Base-by-base conservation (phyloP, 306 rosid genomes). In the Hippophae tibetana region DNA sequence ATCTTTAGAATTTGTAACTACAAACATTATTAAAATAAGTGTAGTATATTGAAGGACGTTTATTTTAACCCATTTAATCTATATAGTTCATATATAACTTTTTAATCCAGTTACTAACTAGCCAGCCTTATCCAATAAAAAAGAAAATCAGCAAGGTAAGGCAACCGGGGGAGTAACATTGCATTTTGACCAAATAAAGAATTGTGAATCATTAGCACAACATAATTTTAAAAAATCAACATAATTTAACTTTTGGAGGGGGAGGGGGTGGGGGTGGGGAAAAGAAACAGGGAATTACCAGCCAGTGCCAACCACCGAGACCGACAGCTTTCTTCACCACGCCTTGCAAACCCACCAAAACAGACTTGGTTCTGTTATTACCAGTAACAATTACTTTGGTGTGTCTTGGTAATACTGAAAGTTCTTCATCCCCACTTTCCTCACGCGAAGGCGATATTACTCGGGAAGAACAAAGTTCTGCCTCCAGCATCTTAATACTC, bases 301-400 rank as follows among this genome's bases (percentile, higher is more conserved):
- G 90, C 90, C 90, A 84, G 58, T 84, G 90, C 90, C 90, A 84
- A 10, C 90, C 90, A 55, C 90, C 90, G 41, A 84, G 81, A 10
- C 90, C 90, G 47, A 84, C 90, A 71, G 86, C 90, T 65, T 84
- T 84, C 80, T 84, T 84, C 55, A 84, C 90, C 54, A 84, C 90
- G 42, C 90, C 90, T 71, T 84, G 90, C 65, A 84, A 79, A 47
- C 90, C 90, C 64, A 84, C 82, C 78, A 84, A 71, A 9, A 84
- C 86, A 12, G 90, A 84, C 77, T 84, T 84, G 1, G 90, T 84
- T 69, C 90, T 73, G 47, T 84, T 84, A 57, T 84, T 84, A 49
- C 90, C 90, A 54, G 90, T 84, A 60, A 84, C 90, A 62, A 80
- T 76, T 7, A 84, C 90, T 79, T 84, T 84, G 45, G 90, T 84